Evolutionary conservation across 768 basidiomycete genomes (phyloP).

Genomic region (Paxillus rubicundulus): DNA sequence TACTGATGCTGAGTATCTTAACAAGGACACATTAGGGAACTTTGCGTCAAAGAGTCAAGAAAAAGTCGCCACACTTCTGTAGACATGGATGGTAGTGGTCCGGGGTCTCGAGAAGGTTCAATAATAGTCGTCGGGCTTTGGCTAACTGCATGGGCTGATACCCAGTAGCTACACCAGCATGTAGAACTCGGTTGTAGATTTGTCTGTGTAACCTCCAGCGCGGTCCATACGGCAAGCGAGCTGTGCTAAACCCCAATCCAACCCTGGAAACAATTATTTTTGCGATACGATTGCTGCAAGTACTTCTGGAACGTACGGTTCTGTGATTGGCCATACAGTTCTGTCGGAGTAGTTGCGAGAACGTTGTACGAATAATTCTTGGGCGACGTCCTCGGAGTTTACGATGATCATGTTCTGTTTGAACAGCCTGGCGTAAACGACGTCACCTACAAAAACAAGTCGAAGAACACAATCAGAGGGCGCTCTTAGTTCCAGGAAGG

Average conservation of each 20-base stretch:
- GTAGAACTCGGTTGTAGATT: conserved; percentile 9
- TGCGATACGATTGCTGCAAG: not conserved
- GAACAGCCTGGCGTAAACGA: conserved; percentile 3
- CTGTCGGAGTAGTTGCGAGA: conserved; percentile 11
- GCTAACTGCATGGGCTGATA: conserved; percentile 1
- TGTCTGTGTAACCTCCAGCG: conserved; percentile 14
- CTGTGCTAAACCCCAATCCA: conserved; percentile 3
- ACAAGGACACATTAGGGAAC: not conserved
- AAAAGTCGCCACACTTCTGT: not conserved
- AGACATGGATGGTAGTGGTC: not conserved
- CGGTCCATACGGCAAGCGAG: conserved; percentile 13
- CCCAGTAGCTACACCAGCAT: not conserved
- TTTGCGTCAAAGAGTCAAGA: not conserved
- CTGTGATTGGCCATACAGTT: not conserved
- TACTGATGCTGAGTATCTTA: not conserved
- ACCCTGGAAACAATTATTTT: not conserved
- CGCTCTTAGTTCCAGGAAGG: not conserved
- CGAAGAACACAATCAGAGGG: not conserved
- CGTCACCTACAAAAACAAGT: not conserved
- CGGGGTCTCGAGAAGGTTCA: not conserved
- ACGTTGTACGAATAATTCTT: conserved; percentile 10
- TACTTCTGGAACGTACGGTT: not conserved
- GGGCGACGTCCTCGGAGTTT: conserved; percentile 11
- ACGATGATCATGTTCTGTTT: conserved; percentile 10
- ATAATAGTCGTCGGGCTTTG: not conserved